Evolutionary conservation across 2,329 filamentous ascomycete genomes (phyloP), one percentile per base, ranked within the genome.

Genomic region (Aspergillus floridensis): DNA sequence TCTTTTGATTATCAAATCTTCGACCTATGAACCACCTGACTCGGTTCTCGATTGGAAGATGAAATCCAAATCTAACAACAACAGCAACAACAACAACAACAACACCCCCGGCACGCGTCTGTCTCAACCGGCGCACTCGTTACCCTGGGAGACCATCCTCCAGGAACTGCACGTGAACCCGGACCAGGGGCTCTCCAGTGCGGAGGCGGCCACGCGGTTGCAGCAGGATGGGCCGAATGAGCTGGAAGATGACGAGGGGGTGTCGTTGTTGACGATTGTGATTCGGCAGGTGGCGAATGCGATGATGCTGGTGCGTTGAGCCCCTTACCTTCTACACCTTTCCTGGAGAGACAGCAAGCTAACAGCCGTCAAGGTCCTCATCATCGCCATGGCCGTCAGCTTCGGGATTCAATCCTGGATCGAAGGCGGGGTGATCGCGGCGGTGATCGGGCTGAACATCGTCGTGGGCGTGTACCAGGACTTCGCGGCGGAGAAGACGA

Each of bases 371-470:
- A 10, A 91, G 88, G 88, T 91, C 59, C 87, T 93, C 65, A 83
- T 92, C 68, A 86, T 91, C 70, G 89, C 90, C 66, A 91, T 90
- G 86, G 87, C 86, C 59, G 80, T 84, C 53, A 82, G 81, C 68
- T 83, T 82, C 67, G 84, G 82, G 35, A 82, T 85, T 24, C 72
- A 79, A 38, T 83, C 84, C 60, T 86, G 80, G 69, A 81, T 86
- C 56, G 84, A 86, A 75, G 84, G 83, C 22, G 84, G 81, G 56
- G 84, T 86, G 52, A 84, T 87, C 59, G 79, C 79, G 8, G 84
- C 82, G 5, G 83, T 87, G 66, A 86, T 87, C 60, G 68, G 79
- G 3, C 76, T 86, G 41, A 86, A 86, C 66, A 80, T 86, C 56
- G 70, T 81, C 1, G 83, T 86, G 62, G 84, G 84, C 14, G 86